A percentile compares a stretch with the other conserved stretches of the same genome.
phyloP scores from a whole-genome alignment of 2,329 filamentous ascomycete genomes.

The Penicillium sp. region DNA sequence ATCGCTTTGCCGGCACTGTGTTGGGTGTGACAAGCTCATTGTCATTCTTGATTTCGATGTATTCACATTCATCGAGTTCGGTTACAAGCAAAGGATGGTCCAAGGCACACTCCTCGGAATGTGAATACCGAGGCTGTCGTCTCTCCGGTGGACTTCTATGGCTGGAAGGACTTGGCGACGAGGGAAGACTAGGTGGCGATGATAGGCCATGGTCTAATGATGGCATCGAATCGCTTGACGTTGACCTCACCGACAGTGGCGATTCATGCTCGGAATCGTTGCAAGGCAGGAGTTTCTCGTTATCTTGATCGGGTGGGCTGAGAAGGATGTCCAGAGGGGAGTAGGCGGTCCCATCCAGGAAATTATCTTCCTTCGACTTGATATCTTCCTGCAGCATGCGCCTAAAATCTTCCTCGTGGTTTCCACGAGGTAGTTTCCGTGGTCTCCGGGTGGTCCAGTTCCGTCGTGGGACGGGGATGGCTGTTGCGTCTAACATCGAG shows the following conservation, averaged over 20 bases:
- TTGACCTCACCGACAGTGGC: conserved; percentile 48
- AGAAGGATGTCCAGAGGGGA: conserved; percentile 56
- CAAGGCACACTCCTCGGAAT: conserved; percentile 54
- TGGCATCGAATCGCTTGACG: conserved; percentile 59
- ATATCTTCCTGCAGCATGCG: conserved; percentile 56
- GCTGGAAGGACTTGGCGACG: conserved; percentile 43
- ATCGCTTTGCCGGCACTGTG: conserved; percentile 14
- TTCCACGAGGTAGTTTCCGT: conserved; percentile 40
- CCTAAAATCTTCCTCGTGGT: conserved; percentile 52
- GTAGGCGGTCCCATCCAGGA: conserved; percentile 41
- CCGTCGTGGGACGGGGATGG: conserved; percentile 54
- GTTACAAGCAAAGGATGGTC: conserved; percentile 58
- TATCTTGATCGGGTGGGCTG: conserved; percentile 52
- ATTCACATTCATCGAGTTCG: conserved; percentile 21
- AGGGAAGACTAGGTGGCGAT: conserved; percentile 46
- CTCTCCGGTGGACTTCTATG: conserved; percentile 39
- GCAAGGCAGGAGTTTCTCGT: conserved; percentile 38
- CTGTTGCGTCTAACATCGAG: conserved; percentile 58
- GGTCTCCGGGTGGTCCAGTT: conserved; percentile 40
- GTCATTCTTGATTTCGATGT: conserved; percentile 21
- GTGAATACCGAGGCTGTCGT: conserved; percentile 50
- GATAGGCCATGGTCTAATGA: conserved; percentile 52
- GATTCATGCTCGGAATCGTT: conserved; percentile 48
- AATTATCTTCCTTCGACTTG: conserved; percentile 49
- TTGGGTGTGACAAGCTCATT: conserved; percentile 13